Evolutionary conservation across 192 early-diverging fungal genomes (phyloP).

Genomic region (Rhizoclosmatium sp.): DNA sequence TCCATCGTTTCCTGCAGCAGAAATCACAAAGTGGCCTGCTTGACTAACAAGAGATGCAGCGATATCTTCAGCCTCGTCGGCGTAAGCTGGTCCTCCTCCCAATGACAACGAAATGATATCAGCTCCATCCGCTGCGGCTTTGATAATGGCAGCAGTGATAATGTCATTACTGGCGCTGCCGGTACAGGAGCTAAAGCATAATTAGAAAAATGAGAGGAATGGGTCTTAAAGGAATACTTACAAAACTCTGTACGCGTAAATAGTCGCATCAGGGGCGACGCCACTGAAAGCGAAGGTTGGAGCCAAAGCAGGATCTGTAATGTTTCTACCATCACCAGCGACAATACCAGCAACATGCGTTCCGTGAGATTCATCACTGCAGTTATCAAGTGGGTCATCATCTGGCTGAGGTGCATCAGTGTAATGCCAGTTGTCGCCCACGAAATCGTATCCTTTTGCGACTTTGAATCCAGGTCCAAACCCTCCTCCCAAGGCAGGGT

Average conservation of each 20-base stretch:
- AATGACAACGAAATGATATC: slow-evolving; percentile 88
- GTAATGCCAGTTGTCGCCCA: slow-evolving; percentile 48
- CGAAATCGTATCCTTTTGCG: slow-evolving; percentile 49
- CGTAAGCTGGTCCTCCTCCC: slow-evolving; percentile 68
- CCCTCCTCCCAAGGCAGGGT: slow-evolving; percentile 59
- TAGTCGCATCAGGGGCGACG: slow-evolving; percentile 81
- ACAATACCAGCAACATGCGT: slow-evolving; percentile 62
- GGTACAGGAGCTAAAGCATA: slow-evolving; percentile 64
- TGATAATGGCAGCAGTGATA: slow-evolving; percentile 78
- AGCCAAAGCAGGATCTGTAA: slow-evolving; percentile 3
- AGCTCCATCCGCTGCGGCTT: slow-evolving; percentile 73
- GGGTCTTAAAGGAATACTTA: neutral
- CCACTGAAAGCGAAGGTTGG: slow-evolving; percentile 53
- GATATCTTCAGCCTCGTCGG: slow-evolving; percentile 67
- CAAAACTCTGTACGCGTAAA: slow-evolving; percentile 80
- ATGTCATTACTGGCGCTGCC: slow-evolving; percentile 68
- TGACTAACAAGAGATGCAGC: slow-evolving; percentile 59
- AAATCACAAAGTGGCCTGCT: slow-evolving; percentile 56
- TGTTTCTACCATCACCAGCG: slow-evolving; percentile 44
- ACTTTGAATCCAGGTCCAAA: slow-evolving; percentile 52
- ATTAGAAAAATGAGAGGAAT: neutral
- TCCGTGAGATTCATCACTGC: slow-evolving; percentile 52
- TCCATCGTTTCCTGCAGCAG: slow-evolving; percentile 83
- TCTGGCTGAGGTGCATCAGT: slow-evolving; percentile 1
- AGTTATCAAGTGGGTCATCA: slow-evolving; percentile 57